These are phyloP conservation scores for Xylaria intraflava DNA, from an alignment of 495 filamentous ascomycete genomes.

Conservation along the genomic window DNA sequence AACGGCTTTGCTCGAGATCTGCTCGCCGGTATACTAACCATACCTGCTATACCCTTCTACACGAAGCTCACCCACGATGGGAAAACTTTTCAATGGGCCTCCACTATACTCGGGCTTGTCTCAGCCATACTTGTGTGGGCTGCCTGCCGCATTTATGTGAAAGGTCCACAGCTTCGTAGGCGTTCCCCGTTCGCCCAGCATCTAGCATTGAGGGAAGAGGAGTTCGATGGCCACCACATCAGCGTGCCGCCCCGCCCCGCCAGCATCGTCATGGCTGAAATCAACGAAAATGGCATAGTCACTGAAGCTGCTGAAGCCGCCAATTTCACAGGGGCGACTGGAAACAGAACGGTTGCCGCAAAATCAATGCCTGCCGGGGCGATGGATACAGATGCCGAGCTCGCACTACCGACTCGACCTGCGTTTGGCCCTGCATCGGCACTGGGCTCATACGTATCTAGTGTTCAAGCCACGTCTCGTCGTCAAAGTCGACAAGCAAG, in stretches of 20 bases:
- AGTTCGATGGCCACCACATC: slow-evolving; percentile 29
- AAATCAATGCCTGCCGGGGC: not conserved
- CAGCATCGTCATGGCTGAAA: slow-evolving; percentile 15
- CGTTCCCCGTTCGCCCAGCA: slow-evolving; percentile 69
- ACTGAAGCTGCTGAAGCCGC: not conserved
- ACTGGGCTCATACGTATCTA: slow-evolving; percentile 22
- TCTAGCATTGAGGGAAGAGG: slow-evolving; percentile 47
- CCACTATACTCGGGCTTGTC: slow-evolving; percentile 65
- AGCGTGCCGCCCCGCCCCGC: slow-evolving; percentile 26
- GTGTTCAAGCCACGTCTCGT: slow-evolving; percentile 21
- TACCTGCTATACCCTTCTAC: slow-evolving; percentile 67
- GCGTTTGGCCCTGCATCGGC: slow-evolving; percentile 11
- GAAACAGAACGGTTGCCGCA: not conserved
- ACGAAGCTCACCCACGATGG: slow-evolving; percentile 51
- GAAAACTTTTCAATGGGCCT: slow-evolving; percentile 60
- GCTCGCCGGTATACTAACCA: slow-evolving; percentile 70
- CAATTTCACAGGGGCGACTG: not conserved
- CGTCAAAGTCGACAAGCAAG: slow-evolving; percentile 22
- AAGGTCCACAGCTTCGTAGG: slow-evolving; percentile 61
- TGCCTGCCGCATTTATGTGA: slow-evolving; percentile 73
- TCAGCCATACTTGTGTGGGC: slow-evolving; percentile 62
- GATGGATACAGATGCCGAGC: not conserved
- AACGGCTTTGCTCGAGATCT: slow-evolving; percentile 71
- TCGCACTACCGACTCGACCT: not conserved
- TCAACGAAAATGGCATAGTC: not conserved